Conservation (phyloP, 202 grass and related monocot genomes). For the Hordeum pubiflorum region DNA sequence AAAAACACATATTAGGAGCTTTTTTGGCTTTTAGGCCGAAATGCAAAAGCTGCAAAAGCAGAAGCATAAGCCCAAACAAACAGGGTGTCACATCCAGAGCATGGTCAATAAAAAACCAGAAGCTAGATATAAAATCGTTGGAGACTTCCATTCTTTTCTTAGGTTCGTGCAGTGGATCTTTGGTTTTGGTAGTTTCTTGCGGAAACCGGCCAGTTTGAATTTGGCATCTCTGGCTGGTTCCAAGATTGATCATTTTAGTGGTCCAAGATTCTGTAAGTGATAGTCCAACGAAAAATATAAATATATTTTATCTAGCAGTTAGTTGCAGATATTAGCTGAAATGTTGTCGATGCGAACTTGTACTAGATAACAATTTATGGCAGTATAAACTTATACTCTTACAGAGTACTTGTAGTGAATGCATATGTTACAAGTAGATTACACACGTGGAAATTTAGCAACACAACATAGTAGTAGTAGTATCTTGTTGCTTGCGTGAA, state of each 20-base stretch:
- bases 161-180: constrained; percentile 64
- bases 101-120: constrained; percentile 65
- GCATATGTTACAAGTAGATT: background rate
- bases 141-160: constrained; percentile 60
- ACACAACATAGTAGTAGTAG: background rate
- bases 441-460: background rate
- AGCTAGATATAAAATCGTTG: constrained; percentile 39
- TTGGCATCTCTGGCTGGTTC: constrained; percentile 59
- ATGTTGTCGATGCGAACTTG: background rate
- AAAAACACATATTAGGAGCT: too few species aligned
- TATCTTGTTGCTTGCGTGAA: too few species aligned
- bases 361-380: too few species aligned
- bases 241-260: constrained; percentile 31
- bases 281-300: constrained; percentile 3
- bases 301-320: background rate
- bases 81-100: constrained; percentile 31
- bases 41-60: too few species aligned
- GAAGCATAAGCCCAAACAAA: too few species aligned
- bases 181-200: constrained; percentile 78
- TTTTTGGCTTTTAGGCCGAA: too few species aligned
- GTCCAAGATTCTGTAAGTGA: constrained; percentile 4
- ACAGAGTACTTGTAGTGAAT: background rate
- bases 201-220: constrained; percentile 31
- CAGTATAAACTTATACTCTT: background rate
- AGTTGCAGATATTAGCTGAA: background rate